Evolutionary conservation across 371 early-diverging fungal genomes (phyloP), one percentile per base, ranked within the genome.

Genomic region (Mucor sp.): DNA sequence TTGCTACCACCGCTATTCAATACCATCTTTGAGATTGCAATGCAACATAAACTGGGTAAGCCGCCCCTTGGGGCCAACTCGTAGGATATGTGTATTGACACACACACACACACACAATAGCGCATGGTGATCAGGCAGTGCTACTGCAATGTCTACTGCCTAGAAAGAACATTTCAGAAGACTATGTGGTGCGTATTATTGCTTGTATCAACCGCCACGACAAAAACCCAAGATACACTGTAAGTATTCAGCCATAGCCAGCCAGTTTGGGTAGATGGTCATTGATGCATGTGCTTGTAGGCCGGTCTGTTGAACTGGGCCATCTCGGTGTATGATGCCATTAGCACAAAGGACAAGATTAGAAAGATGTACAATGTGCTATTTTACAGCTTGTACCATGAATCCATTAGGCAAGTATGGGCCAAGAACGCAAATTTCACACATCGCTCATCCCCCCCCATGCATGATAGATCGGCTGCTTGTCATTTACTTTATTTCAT

Each of bases 401-500:
- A 72, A 15, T 63, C 70, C 0, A 41, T 82, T 8, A 75, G 87
- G 84, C 81, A 70, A 32, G 61, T 48, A n/a, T 2, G 21, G 6
- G 30, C 11, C 15, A 43, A 21, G 21, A 23, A 21, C 17, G 19
- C 15, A 47, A n/a, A n/a, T n/a, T n/a, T n/a, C n/a, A n/a, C n/a
- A n/a, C n/a, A 23, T 21, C 48, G n/a, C n/a, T 48, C 23, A n/a
- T 21, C 11, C n/a, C n/a, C n/a, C n/a, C n/a, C 33, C 3, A 7
- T 33, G 33, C 33, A 8, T 5, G n/a, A 21, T 48, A 84, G 87
- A 58, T 63, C 76, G 1, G 41, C 68, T 6, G n/a, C 82, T 2
- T 87, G 88, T 62, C 88, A 87, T 62, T 64, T 87, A 4, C 75
- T 87, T 0, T 87, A 85, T 60, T 81, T 69, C 44, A 59, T 87